Conservation (phyloP, 2,329 filamentous ascomycete genomes). For the Didymosphaeria variabile region DNA sequence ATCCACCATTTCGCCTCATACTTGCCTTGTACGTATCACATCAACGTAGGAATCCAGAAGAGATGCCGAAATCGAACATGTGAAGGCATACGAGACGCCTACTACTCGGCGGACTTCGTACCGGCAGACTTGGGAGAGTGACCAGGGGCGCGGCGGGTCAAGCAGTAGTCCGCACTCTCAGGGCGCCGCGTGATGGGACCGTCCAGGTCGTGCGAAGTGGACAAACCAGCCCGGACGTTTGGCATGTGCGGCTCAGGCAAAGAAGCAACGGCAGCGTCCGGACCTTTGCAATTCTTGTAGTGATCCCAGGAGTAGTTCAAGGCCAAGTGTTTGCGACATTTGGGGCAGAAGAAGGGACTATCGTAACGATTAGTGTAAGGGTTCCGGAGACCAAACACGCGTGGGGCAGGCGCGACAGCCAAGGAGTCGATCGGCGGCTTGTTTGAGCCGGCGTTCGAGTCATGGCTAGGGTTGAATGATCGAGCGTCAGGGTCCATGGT, state of each 20-base stretch:
- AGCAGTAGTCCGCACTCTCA: background rate
- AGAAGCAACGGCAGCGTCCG: background rate
- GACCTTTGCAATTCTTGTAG: background rate
- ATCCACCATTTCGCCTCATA: background rate
- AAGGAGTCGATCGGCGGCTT: background rate
- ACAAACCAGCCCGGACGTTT: background rate
- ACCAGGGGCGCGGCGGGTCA: background rate
- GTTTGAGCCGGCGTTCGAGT: background rate
- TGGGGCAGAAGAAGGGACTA: background rate
- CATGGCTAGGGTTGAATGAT: background rate
- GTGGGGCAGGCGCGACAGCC: background rate
- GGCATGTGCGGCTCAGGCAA: background rate
- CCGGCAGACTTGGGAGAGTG: background rate
- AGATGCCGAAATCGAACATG: background rate
- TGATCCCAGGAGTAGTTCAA: background rate
- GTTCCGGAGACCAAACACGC: background rate
- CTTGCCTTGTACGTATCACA: background rate
- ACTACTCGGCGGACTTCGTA: background rate
- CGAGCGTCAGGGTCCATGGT: background rate
- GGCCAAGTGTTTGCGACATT: background rate
- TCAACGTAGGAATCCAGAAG: background rate
- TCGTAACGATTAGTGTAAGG: background rate
- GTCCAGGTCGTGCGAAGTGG: background rate
- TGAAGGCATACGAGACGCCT: background rate
- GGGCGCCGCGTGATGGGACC: background rate